A percentile compares a stretch with the other conserved stretches of the same genome.
These are phyloP conservation scores for Kwoniella sp. DNA, from an alignment of 768 basidiomycete species.

Conservation along the genomic window DNA sequence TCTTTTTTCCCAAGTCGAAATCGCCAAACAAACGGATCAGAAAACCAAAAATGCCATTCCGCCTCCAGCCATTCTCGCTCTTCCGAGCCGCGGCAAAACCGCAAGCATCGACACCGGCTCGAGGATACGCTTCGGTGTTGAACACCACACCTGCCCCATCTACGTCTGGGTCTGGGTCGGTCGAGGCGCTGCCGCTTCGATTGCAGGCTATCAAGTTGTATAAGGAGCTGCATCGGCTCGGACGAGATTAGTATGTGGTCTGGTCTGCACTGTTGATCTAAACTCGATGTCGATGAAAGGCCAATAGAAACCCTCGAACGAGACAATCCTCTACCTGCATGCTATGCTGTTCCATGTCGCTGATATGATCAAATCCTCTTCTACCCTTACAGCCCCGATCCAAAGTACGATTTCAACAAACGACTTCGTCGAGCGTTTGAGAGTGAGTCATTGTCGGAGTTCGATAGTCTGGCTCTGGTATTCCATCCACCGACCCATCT, in stretches of 20 bases:
- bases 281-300: too few relatives aligned
- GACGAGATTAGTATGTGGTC: slow-evolving; percentile 20
- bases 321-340: too few relatives aligned
- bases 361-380: too few relatives aligned
- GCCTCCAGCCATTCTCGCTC: not conserved
- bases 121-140: slow-evolving; percentile 18
- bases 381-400: slow-evolving; percentile 56
- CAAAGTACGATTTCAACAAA: slow-evolving; percentile 53
- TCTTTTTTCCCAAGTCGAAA: too few relatives aligned
- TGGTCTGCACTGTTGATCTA: too few relatives aligned
- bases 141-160: not conserved
- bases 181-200: slow-evolving; percentile 27
- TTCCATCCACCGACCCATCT: not conserved
- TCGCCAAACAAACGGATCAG: too few relatives aligned
- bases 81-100: not conserved
- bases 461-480: not conserved
- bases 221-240: slow-evolving; percentile 49
- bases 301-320: too few relatives aligned
- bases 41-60: not conserved
- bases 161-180: not conserved
- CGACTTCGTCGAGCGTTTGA: slow-evolving; percentile 53
- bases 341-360: not conserved
- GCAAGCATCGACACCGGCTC: not conserved
- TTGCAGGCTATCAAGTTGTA: slow-evolving; percentile 54
- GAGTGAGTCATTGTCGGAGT: slow-evolving; percentile 35